Evolutionary conservation across 2,329 filamentous ascomycete genomes (phyloP).

Genomic region (Calycina herbarum): DNA sequence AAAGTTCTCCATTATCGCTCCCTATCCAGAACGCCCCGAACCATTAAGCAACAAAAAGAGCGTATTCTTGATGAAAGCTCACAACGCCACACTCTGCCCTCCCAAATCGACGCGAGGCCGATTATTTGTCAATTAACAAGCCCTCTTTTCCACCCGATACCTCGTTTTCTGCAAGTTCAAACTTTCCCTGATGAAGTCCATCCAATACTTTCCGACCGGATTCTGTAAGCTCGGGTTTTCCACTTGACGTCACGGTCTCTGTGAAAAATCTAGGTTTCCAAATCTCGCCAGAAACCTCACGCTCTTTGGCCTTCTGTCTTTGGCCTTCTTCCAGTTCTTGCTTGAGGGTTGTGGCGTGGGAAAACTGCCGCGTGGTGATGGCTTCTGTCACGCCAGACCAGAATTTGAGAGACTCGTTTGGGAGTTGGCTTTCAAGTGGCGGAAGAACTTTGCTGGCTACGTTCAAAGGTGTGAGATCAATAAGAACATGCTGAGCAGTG

Average conservation of each 20-base stretch:
- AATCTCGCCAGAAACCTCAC: constrained; percentile 66
- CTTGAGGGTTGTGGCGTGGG: constrained; percentile 81
- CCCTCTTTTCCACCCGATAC: constrained; percentile 16
- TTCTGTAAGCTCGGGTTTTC: constrained; percentile 61
- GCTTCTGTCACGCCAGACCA: constrained; percentile 88
- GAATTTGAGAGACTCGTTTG: constrained; percentile 85
- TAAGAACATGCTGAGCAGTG: constrained; percentile 62
- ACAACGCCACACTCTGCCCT: constrained; percentile 5
- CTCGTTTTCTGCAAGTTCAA: constrained; percentile 35
- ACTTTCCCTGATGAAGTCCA: constrained; percentile 50
- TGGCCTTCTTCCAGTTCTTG: constrained; percentile 90
- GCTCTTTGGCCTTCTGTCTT: constrained; percentile 77
- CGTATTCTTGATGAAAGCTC: not conserved
- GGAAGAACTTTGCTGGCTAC: constrained; percentile 80
- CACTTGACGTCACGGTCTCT: constrained; percentile 56
- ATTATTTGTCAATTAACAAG: not conserved
- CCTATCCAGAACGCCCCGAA: constrained; percentile 7
- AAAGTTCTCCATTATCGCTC: not conserved
- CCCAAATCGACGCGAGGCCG: not conserved
- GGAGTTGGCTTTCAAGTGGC: constrained; percentile 73
- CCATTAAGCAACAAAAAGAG: not conserved
- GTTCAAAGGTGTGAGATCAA: constrained; percentile 82
- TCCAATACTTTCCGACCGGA: constrained; percentile 60
- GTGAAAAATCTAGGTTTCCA: constrained; percentile 92
- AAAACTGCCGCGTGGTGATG: constrained; percentile 80